Base-by-base conservation (phyloP, 2,329 filamentous ascomycete genomes). In the Fusarium staphyleae region DNA sequence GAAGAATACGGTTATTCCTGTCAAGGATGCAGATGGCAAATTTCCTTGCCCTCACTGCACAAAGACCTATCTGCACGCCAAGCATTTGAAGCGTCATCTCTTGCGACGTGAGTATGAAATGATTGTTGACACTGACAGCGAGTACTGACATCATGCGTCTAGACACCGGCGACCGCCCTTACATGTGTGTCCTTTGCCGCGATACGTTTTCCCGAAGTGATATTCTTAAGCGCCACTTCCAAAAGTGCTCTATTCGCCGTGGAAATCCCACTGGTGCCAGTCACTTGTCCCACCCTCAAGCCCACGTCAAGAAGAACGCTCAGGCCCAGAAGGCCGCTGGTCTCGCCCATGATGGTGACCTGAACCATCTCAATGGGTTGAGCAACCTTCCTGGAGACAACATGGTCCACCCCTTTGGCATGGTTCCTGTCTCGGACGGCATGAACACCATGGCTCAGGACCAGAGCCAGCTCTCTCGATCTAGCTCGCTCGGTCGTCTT, bases 171-270 rank as follows among this genome's bases (percentile, higher is more conserved):
- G 93, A 98, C 75, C 91, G 95, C 64, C 95, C 95, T 51, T 99
- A 99, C 79, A 96, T 96, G 87, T 99, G 95, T 78, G 91, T 96
- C 63, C 82, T 99, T 44, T 99, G 95, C 81, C 92, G 95, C 74
- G 95, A 98, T 76, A 98, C 93, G 28, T 99, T 99, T 77, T 96
- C 91, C 41, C 88, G 95, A 74, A 96, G 92, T 81, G 95, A 99
- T 72, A 98, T 99, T 63, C 80, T 99, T 69, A 99, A 99, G 82
- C 91, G 95, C 63, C 95, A 99, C 78, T 99, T 98, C 78, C 93
- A 97, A 76, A 99, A 99, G 81, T 99, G 95, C 79, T 97, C 95
- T 32, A 91, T 97, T 63, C 88, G 95, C 69, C 88, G 95, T 72
- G 95, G 95, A 52, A 98, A 98, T 77, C 93, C 95, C 48, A 96